phyloP scores from a whole-genome alignment of 257 asterid genomes.

The Petunia axillaris region DNA sequence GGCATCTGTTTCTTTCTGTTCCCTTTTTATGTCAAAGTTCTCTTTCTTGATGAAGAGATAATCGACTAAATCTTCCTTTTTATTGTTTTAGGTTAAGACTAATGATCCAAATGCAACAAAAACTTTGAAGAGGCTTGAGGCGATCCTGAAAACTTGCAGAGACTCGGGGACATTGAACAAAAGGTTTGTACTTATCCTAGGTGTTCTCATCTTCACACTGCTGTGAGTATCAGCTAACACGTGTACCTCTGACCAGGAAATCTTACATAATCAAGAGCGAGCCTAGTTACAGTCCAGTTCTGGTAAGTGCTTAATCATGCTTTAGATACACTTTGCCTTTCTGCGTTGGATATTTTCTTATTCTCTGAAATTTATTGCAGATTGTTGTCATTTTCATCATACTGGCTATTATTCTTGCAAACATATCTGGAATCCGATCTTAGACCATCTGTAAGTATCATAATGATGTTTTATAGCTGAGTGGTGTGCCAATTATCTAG shows the following conservation, averaged over 20 bases:
- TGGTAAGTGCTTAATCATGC: slow-evolving; percentile 50
- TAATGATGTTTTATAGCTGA: background rate
- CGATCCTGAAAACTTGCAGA: slow-evolving; percentile 74
- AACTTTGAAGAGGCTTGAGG: slow-evolving; percentile 65
- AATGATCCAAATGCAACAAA: slow-evolving; percentile 83
- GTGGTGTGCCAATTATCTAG: background rate
- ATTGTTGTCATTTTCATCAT: slow-evolving; percentile 58
- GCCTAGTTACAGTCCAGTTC: slow-evolving; percentile 52
- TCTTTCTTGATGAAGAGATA: background rate
- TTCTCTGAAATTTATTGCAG: slow-evolving; percentile 49
- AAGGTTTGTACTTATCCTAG: slow-evolving; percentile 37
- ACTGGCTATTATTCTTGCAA: slow-evolving; percentile 61
- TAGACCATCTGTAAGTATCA: slow-evolving; percentile 50
- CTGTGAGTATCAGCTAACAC: slow-evolving; percentile 23
- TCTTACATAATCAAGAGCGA: slow-evolving; percentile 64
- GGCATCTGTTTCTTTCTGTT: background rate
- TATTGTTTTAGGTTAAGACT: slow-evolving; percentile 57
- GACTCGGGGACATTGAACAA: slow-evolving; percentile 66
- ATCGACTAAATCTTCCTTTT: background rate
- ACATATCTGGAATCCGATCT: slow-evolving; percentile 46
- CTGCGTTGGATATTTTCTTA: slow-evolving; percentile 27
- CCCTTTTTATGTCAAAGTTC: background rate
- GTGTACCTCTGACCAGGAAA: slow-evolving; percentile 52
- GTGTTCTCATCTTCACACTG: background rate
- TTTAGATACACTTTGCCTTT: background rate